phyloP scores from a whole-genome alignment of 1,284 basidiomycete genomes.

The Psilocybe mexicana region DNA sequence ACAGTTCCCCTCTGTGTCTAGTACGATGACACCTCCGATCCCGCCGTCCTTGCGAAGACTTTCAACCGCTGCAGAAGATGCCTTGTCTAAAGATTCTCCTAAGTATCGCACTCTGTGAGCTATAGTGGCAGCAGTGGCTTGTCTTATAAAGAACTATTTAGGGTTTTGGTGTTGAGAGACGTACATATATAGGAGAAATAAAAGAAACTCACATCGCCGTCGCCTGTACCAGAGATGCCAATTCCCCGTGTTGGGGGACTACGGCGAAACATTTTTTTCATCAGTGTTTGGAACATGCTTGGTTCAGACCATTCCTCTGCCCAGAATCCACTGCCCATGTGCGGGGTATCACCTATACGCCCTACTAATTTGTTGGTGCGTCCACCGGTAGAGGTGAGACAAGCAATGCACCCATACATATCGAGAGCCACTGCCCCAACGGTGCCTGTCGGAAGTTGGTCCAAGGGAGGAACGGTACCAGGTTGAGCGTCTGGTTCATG shows the following conservation, averaged over 20 bases:
- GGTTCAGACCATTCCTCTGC: constrained; percentile 67
- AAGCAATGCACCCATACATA: constrained; percentile 66
- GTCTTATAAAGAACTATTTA: constrained; percentile 57
- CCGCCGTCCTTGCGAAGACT: constrained; percentile 59
- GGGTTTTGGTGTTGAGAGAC: constrained; percentile 47
- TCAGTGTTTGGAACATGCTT: constrained; percentile 30
- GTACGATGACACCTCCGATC: constrained; percentile 68
- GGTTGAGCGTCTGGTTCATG: constrained; percentile 35
- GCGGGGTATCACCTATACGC: constrained; percentile 78
- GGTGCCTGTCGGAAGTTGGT: constrained; percentile 72
- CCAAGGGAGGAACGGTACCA: constrained; percentile 37
- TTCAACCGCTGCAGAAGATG: constrained; percentile 55
- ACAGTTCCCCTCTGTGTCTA: constrained; percentile 69
- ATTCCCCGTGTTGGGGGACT: constrained; percentile 47
- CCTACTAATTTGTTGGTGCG: constrained; percentile 82
- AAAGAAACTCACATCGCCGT: constrained; percentile 66
- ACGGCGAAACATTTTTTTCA: constrained; percentile 37
- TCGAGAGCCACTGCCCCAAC: constrained; percentile 85
- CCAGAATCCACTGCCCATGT: constrained; percentile 80
- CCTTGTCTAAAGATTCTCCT: constrained; percentile 54
- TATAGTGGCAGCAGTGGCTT: constrained; percentile 64
- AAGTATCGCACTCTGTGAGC: constrained; percentile 67
- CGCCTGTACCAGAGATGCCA: constrained; percentile 81
- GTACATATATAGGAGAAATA: constrained; percentile 7
- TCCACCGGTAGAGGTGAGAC: constrained; percentile 79